Conservation (phyloP, 2,329 filamentous ascomycete species). For the Sporothrix brunneoviolacea region DNA sequence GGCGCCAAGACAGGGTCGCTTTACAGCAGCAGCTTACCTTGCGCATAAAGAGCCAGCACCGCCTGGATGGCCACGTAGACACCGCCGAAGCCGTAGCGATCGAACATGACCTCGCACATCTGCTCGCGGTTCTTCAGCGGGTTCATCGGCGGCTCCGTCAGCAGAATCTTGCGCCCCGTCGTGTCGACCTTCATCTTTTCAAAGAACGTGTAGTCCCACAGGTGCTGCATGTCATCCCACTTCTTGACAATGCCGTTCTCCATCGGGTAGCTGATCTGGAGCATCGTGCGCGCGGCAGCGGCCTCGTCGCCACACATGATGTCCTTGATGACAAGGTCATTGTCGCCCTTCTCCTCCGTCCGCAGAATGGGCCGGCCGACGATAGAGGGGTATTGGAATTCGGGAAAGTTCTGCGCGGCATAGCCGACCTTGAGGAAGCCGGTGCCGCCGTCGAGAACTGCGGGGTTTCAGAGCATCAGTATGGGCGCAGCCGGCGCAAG, state of each 20-base stretch:
- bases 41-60: constrained; percentile 89
- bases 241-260: constrained; percentile 99
- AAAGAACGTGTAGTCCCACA: constrained; percentile 98
- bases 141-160: constrained; percentile 75
- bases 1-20: neutral
- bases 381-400: constrained; percentile 97
- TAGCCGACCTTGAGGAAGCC: constrained; percentile 99
- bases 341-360: constrained; percentile 72
- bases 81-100: constrained; percentile 90
- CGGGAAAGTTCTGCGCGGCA: constrained; percentile 98
- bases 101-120: constrained; percentile 99
- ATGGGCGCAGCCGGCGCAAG: too few relatives aligned
- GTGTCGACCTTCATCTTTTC: constrained; percentile 95
- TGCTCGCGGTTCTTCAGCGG: constrained; percentile 93
- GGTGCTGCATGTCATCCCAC: constrained; percentile 99
- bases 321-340: constrained; percentile 73
- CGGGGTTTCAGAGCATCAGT: neutral
- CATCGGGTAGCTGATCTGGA: constrained; percentile 99
- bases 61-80: constrained; percentile 98
- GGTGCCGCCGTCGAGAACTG: constrained; percentile 98
- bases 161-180: constrained; percentile 87
- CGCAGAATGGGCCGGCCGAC: constrained; percentile 95
- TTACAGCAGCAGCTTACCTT: constrained; percentile 51
- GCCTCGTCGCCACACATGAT: constrained; percentile 99
- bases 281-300: constrained; percentile 88